Evolutionary conservation across 225 moss, liverwort and hornwort genomes (phyloP), one percentile per base, ranked within the genome.

Genomic region (Physcomitrium patens): DNA sequence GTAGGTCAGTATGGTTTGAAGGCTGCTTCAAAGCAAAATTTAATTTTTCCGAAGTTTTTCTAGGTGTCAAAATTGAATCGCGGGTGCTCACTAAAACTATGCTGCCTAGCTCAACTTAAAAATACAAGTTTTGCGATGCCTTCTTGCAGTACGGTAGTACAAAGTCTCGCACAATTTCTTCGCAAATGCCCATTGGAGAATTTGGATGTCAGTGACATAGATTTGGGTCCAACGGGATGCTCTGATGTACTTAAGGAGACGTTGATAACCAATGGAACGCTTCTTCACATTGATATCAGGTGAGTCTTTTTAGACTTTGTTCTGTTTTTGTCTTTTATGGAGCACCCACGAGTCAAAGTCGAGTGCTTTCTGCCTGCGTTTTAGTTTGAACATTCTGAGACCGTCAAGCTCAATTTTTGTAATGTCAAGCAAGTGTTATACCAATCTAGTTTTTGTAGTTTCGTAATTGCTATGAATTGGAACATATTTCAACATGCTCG

Each of bases 251-350:
- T 85, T 54, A 72, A 81, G 69, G 76, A 79, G 54, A 63, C 85
- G 65, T 44, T 85, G 53, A 19, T 76, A 31, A 52, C 47, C 44
- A 63, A 47, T 15, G 71, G 42, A 59, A 72, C 78, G 41, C 81
- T 85, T 72, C 59, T 72, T 76, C 85, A 78, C 31, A 67, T 85
- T 26, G 71, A 85, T 81, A 78, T 85, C 62, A 85, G 85, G 84
- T 84, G 57, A 48, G 18, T 16, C 56, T 17, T 41, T 41, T 60
- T 67, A 28, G 60, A 37, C 58, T 23, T 20, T 44, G 41, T 53
- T 51, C 62, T 73, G 6, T 45, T 60, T 52, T 46, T 49, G 52
- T 59, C 7, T 46, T 52, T 28, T 52, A 66, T 42, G 20, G 8
- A 12, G 23, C n/a, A 62, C 37, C 46, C 65, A 42, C 51, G 23